These are phyloP conservation scores for Chalara sp. DNA, from an alignment of 2,329 filamentous ascomycete genomes.

Conservation along the genomic window DNA sequence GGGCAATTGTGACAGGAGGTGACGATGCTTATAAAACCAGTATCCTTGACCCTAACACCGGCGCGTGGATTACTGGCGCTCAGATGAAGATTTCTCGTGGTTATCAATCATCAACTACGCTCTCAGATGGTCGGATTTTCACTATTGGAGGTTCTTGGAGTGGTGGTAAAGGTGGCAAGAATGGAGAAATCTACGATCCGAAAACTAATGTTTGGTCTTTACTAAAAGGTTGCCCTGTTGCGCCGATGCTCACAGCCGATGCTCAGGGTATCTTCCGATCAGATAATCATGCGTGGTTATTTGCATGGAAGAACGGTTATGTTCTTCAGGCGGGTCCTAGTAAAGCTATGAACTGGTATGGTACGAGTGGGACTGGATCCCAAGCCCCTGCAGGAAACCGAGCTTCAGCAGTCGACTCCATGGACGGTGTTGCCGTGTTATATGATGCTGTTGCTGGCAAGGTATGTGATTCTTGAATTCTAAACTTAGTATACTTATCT, in stretches of 20 bases:
- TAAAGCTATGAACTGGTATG: constrained; percentile 50
- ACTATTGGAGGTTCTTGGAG: constrained; percentile 49
- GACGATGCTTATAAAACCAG: constrained; percentile 8
- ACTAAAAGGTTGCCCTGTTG: constrained; percentile 35
- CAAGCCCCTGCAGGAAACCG: constrained; percentile 36
- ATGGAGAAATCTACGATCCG: constrained; percentile 48
- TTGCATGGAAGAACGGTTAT: constrained; percentile 17
- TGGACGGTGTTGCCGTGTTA: constrained; percentile 51
- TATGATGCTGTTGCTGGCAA: constrained; percentile 48
- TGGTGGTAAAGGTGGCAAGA: constrained; percentile 42
- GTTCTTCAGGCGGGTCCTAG: constrained; percentile 21
- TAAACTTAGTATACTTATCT: too few relatives aligned
- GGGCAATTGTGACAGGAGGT: constrained; percentile 9
- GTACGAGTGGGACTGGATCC: constrained; percentile 35
- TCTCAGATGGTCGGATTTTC: constrained; percentile 48
- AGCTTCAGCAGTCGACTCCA: constrained; percentile 39
- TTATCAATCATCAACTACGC: constrained; percentile 44
- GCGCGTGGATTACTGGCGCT: constrained; percentile 31
- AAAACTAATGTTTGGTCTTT: constrained; percentile 38
- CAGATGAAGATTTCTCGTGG: constrained; percentile 42
- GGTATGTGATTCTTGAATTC: constrained; percentile 18
- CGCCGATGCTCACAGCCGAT: constrained; percentile 44
- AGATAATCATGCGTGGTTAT: constrained; percentile 46
- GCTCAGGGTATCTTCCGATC: constrained; percentile 34
- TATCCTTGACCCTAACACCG: constrained; percentile 6